Evolutionary conservation across 169 alveolate genomes (phyloP), one percentile per base, ranked within the genome.

Genomic region (Cryptosporidium sp.): DNA sequence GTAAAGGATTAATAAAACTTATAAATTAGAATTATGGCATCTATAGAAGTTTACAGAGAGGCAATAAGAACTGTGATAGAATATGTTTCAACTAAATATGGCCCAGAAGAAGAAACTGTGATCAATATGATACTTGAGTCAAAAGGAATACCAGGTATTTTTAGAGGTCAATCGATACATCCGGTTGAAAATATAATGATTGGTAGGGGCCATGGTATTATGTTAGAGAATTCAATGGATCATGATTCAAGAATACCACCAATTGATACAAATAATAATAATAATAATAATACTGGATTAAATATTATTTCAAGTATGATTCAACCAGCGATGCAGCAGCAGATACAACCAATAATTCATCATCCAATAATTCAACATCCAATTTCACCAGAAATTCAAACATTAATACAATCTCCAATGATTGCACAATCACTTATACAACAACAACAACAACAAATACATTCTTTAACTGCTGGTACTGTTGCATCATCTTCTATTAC

Each of bases 91-190:
- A 80, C 69, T 1, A 80, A 80, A 23, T 67, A 61, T 48, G 89
- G 89, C 3, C 89, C 72, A 26, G 75, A 80, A n/a, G 89, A 80
- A 21, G 89, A 61, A 26, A 48, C 51, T 18, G 75, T 80, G n/a
- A 80, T 80, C 3, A 65, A 80, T 33, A 42, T 65, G 68, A 80
- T 80, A 61, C 18, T 80, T 7, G 75, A 80, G 75, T 23, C 89
- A 26, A 80, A 80, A 51, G 89, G 89, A 12, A 80, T 80, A 18
- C 86, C 86, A 21, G 48, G 85, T 21, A 51, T 39, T 65, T 35
- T 33, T 31, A 31, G 72, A 65, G 70, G 70, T 33, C 70, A 33
- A 26, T 14, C 62, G 16, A 23, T 53, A 23, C 62, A 53, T n/a
- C n/a, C 14, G 7, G 14, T 53, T 53, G 62, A 53, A 18, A 23